phyloP scores from a whole-genome alignment of 2,329 filamentous ascomycete genomes.

The Chrysoporthe cubensis region DNA sequence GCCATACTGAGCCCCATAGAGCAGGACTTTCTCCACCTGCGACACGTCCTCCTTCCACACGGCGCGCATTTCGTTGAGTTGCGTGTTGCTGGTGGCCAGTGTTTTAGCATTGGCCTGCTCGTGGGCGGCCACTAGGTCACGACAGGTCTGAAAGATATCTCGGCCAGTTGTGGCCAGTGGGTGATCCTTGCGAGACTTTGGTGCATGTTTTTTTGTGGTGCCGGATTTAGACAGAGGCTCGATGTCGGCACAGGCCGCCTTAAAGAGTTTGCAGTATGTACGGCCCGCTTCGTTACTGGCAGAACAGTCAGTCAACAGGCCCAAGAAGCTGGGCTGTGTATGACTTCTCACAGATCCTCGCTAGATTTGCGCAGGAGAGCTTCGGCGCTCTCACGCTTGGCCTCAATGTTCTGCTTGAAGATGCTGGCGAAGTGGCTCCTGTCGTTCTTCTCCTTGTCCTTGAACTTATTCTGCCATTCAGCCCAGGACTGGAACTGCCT shows the following conservation, averaged over 20 bases:
- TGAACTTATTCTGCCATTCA: slow-evolving; percentile 27
- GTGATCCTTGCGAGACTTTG: slow-evolving; percentile 21
- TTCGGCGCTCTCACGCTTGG: slow-evolving; percentile 29
- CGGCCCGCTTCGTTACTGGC: slow-evolving; percentile 12
- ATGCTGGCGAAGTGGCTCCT: slow-evolving; percentile 31
- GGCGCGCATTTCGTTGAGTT: slow-evolving; percentile 34
- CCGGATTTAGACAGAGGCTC: not conserved
- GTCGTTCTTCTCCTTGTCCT: slow-evolving; percentile 31
- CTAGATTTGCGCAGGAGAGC: slow-evolving; percentile 33
- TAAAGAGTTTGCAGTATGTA: slow-evolving; percentile 22
- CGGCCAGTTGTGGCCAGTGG: slow-evolving; percentile 34
- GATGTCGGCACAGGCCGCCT: slow-evolving; percentile 4
- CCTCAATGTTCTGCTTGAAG: slow-evolving; percentile 23
- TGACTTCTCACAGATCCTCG: slow-evolving; percentile 36
- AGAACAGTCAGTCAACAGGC: not conserved
- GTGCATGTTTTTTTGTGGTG: not conserved
- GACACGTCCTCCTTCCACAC: slow-evolving; percentile 41
- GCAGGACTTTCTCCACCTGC: slow-evolving; percentile 38
- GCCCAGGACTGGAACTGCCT: slow-evolving; percentile 23
- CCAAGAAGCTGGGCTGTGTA: not conserved
- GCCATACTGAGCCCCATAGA: slow-evolving; percentile 39
- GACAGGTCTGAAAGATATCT: slow-evolving; percentile 31
- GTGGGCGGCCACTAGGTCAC: slow-evolving; percentile 37
- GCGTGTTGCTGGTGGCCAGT: slow-evolving; percentile 27
- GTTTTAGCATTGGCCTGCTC: slow-evolving; percentile 35